Percentiles rank a stretch among this genome's conserved stretches.
Conservation (phyloP, 495 filamentous ascomycete genomes). For the Penicillium paradoxum region DNA sequence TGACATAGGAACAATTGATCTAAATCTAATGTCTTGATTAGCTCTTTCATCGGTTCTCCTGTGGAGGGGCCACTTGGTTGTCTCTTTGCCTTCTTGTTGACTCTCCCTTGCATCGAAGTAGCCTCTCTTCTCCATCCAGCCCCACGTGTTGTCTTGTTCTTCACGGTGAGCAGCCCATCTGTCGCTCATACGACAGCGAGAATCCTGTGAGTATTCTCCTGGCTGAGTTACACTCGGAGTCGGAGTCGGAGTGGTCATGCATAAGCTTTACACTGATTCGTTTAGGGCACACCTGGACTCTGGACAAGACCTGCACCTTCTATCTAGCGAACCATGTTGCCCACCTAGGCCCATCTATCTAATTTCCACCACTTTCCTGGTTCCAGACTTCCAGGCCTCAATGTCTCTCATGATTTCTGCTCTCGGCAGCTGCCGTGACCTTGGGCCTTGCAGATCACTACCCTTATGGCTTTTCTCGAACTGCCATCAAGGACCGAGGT, state of each 20-base stretch:
- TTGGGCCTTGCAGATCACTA: constrained; percentile 25
- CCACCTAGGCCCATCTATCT: background rate
- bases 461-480: constrained; percentile 17
- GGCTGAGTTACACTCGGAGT: constrained; percentile 2
- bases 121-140: constrained; percentile 8
- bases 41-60: constrained; percentile 6
- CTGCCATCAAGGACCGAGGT: constrained; percentile 19
- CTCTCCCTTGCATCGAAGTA: constrained; percentile 19
- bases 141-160: constrained; percentile 17
- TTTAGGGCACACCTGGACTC: constrained; percentile 6
- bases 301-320: background rate
- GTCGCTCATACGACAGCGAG: constrained; percentile 3
- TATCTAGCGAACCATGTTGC: background rate
- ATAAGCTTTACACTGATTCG: constrained; percentile 15
- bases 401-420: constrained; percentile 13
- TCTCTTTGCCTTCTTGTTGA: background rate
- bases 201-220: constrained; percentile 1
- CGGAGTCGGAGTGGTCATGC: constrained; percentile 12
- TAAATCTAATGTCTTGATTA: background rate
- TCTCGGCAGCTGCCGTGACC: constrained; percentile 5
- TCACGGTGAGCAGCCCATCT: constrained; percentile 3
- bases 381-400: constrained; percentile 1
- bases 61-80: constrained; percentile 2
- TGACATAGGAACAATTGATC: constrained; percentile 12
- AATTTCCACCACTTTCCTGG: background rate